Evolutionary conservation across 23 red algal species (phyloP).

Genomic region (Chondrus crispus): DNA sequence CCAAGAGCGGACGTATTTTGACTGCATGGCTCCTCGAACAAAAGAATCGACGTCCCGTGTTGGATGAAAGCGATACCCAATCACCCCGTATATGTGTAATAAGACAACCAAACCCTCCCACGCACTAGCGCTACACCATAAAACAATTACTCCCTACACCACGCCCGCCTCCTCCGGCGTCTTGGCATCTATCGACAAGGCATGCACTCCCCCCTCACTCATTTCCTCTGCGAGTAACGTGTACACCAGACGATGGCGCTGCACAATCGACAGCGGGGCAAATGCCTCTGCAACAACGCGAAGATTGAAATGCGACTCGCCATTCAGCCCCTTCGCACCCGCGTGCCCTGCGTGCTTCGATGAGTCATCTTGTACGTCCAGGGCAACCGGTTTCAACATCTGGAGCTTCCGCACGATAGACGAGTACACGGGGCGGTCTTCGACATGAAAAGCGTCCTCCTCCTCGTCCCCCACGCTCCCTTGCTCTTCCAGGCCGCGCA

Average conservation of each 20-base stretch:
- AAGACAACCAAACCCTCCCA: too few species aligned
- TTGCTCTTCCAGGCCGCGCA: neutral
- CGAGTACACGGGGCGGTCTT: conserved; percentile 44
- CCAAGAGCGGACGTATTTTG: too few species aligned
- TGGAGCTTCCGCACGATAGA: conserved; percentile 69
- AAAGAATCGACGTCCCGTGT: too few species aligned
- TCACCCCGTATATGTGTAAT: too few species aligned
- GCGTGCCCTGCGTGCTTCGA: conserved; percentile 81
- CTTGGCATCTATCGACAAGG: conserved; percentile 69
- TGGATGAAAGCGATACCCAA: too few species aligned
- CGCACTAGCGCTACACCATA: too few species aligned
- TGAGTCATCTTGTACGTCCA: conserved; percentile 76
- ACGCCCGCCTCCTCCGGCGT: conserved; percentile 28
- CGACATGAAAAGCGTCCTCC: neutral
- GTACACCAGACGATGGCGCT: conserved; percentile 88
- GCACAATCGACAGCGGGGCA: conserved; percentile 69
- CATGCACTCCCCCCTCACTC: conserved; percentile 57
- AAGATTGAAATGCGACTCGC: conserved; percentile 87
- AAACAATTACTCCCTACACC: too few species aligned
- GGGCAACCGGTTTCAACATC: conserved; percentile 37
- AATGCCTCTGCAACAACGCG: conserved; percentile 81
- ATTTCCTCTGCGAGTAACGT: conserved; percentile 67
- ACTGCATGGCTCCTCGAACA: too few species aligned
- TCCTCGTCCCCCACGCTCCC: neutral
- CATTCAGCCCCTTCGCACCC: conserved; percentile 59